Evolutionary conservation across 2,329 filamentous ascomycete species (phyloP).

Genomic region (Monosporascus sp.): DNA sequence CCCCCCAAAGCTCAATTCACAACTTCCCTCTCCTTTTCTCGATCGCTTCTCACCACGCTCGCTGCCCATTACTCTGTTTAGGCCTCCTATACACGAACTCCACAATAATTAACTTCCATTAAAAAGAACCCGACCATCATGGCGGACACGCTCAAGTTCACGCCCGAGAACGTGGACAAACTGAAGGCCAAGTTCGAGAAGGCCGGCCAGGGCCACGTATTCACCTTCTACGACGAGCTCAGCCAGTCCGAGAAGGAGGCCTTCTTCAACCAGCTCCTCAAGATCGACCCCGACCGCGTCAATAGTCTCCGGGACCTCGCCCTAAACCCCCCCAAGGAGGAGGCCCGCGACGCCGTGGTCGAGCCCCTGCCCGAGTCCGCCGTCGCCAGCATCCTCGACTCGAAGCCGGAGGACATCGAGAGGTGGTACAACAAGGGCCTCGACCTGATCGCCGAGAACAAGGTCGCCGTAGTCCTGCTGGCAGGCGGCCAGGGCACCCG

Average conservation of each 20-base stretch:
- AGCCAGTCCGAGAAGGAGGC: slow-evolving; percentile 64
- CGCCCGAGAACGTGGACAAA: slow-evolving; percentile 58
- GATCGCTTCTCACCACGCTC: too few species aligned
- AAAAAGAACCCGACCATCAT: slow-evolving; percentile 10
- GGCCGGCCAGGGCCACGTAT: slow-evolving; percentile 75
- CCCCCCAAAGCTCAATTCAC: too few species aligned
- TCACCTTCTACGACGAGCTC: slow-evolving; percentile 82
- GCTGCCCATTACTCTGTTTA: too few species aligned
- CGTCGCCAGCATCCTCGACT: slow-evolving; percentile 88
- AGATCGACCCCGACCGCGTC: slow-evolving; percentile 80
- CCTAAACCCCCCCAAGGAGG: slow-evolving; percentile 67
- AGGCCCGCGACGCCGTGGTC: slow-evolving; percentile 48
- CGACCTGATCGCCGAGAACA: slow-evolving; percentile 71
- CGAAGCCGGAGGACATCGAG: slow-evolving; percentile 68
- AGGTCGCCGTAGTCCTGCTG: slow-evolving; percentile 87
- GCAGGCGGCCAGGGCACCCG: slow-evolving; percentile 95
- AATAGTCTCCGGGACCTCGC: slow-evolving; percentile 80
- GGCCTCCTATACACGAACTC: too few species aligned
- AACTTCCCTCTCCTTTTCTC: too few species aligned
- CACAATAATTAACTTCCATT: too few species aligned
- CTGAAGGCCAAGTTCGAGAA: slow-evolving; percentile 68
- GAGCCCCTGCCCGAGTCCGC: slow-evolving; percentile 85
- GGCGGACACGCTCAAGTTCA: slow-evolving; percentile 44
- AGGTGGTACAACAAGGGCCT: slow-evolving; percentile 81
- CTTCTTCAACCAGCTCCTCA: slow-evolving; percentile 75